Evolutionary conservation across 345 rosid species (phyloP).

Genomic region (Euphorbia pulcherrima): DNA sequence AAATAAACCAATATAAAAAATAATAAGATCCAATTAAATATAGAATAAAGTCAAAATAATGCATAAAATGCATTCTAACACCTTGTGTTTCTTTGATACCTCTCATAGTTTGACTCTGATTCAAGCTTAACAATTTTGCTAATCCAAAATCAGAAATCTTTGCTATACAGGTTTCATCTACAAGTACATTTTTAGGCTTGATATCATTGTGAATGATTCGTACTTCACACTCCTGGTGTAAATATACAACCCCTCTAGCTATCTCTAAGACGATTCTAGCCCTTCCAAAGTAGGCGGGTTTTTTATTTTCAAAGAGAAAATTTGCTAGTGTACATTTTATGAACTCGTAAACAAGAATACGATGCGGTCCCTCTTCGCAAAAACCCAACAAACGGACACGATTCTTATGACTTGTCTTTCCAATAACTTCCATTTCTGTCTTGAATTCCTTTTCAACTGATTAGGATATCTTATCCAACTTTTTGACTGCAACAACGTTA

Average conservation of each 20-base stretch:
- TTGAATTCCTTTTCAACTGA: slow-evolving; percentile 27
- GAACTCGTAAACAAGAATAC: slow-evolving; percentile 16
- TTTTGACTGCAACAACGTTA: slow-evolving; percentile 24
- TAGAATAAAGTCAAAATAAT: too few relatives aligned
- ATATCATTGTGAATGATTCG: slow-evolving; percentile 19
- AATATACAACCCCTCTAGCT: slow-evolving; percentile 16
- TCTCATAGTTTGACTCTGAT: slow-evolving; percentile 7
- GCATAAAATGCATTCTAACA: too few relatives aligned
- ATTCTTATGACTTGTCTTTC: slow-evolving; percentile 21
- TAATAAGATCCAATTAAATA: too few relatives aligned
- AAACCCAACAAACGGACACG: slow-evolving; percentile 19
- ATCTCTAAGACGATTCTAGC: slow-evolving; percentile 13
- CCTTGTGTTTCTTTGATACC: slow-evolving; percentile 20
- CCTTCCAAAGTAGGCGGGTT: background rate
- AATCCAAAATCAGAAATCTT: slow-evolving; percentile 22
- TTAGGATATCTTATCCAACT: slow-evolving; percentile 21
- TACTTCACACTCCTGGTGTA: slow-evolving; percentile 18
- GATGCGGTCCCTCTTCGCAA: slow-evolving; percentile 12
- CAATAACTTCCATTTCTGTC: slow-evolving; percentile 29
- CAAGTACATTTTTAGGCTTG: slow-evolving; percentile 24
- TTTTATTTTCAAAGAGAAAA: background rate
- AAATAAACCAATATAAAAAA: too few relatives aligned
- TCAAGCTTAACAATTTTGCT: slow-evolving; percentile 8
- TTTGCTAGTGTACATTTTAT: slow-evolving; percentile 12
- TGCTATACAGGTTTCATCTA: slow-evolving; percentile 1